Evolutionary conservation across 768 basidiomycete genomes (phyloP).

Genomic region (Serendipita sp.): DNA sequence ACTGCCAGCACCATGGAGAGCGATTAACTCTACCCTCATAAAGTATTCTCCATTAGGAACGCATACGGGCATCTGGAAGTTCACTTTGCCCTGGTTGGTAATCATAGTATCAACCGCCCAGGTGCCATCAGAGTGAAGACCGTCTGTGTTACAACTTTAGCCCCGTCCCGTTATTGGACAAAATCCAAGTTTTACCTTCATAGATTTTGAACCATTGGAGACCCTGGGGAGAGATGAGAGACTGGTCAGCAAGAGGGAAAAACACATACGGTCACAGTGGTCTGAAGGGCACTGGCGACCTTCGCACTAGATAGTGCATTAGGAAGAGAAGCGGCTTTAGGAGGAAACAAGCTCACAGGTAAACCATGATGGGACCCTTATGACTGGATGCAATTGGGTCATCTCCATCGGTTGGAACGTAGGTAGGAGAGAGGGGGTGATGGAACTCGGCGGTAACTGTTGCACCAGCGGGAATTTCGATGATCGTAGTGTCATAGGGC

Average conservation of each 20-base stretch:
- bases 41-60: slow-evolving; percentile 33
- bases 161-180: not conserved
- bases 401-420: slow-evolving; percentile 4
- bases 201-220: slow-evolving; percentile 41
- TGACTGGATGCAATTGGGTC: slow-evolving; percentile 9
- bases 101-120: slow-evolving; percentile 36
- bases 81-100: slow-evolving; percentile 33
- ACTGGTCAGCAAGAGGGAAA: not conserved
- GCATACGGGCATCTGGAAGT: slow-evolving; percentile 31
- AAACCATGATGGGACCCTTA: slow-evolving; percentile 31
- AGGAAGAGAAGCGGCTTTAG: not conserved
- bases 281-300: slow-evolving; percentile 29
- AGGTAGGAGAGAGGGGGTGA: slow-evolving; percentile 12
- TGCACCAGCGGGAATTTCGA: slow-evolving; percentile 11
- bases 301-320: slow-evolving; percentile 22
- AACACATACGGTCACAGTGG: slow-evolving; percentile 23
- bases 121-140: not conserved
- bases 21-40: slow-evolving; percentile 35
- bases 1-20: not conserved
- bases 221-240: slow-evolving; percentile 10
- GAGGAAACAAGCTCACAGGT: slow-evolving; percentile 24
- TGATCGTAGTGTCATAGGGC: slow-evolving; percentile 10
- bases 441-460: slow-evolving; percentile 11
- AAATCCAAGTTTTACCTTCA: slow-evolving; percentile 13
- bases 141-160: not conserved